Evolutionary conservation across 1,284 basidiomycete species (phyloP).

Genomic region (Austroboletus rostrupii): DNA sequence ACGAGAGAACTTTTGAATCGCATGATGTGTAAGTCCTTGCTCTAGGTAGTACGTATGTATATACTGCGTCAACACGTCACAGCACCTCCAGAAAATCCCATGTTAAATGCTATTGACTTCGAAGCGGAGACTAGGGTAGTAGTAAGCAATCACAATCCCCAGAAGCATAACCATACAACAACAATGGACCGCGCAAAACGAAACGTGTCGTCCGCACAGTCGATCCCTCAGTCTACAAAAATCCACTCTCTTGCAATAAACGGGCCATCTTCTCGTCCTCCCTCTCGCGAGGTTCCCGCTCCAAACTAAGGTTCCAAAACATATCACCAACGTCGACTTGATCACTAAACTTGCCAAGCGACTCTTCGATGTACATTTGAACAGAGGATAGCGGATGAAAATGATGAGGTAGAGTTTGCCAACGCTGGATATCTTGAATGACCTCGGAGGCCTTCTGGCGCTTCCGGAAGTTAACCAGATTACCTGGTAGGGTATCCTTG

Average conservation of each 20-base stretch:
- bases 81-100: background rate
- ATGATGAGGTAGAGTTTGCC: constrained; percentile 91
- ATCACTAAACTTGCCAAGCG: constrained; percentile 66
- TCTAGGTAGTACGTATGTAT: background rate
- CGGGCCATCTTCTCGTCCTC: constrained; percentile 93
- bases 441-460: constrained; percentile 91
- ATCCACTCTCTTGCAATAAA: constrained; percentile 84
- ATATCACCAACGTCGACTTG: constrained; percentile 61
- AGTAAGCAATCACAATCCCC: constrained; percentile 9
- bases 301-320: constrained; percentile 83
- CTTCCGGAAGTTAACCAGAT: constrained; percentile 95
- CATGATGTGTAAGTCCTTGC: too few species aligned
- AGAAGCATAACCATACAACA: constrained; percentile 23
- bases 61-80: background rate
- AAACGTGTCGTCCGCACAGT: background rate
- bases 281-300: constrained; percentile 87
- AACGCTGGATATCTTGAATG: constrained; percentile 93
- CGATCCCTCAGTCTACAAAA: constrained; percentile 47
- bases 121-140: constrained; percentile 4
- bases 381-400: constrained; percentile 69
- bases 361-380: constrained; percentile 74
- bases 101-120: constrained; percentile 1
- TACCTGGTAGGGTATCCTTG: constrained; percentile 76
- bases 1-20: too few species aligned
- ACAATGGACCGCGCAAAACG: background rate